These are phyloP conservation scores for Colletotrichum incanum DNA, from an alignment of 2,329 filamentous ascomycete genomes.

Conservation along the genomic window DNA sequence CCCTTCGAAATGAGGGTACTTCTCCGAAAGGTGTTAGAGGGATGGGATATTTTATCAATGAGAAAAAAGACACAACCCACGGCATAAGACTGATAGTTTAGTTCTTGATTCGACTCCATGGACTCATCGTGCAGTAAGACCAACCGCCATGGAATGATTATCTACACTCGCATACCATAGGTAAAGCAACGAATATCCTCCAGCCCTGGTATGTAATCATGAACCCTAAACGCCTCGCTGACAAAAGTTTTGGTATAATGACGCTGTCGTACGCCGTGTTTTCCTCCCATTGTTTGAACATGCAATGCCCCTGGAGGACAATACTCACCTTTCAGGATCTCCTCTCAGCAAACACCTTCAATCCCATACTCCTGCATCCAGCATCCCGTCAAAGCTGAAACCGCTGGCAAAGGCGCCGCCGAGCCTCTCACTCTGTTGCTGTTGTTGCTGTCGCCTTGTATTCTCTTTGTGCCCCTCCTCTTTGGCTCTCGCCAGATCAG, in stretches of 20 bases:
- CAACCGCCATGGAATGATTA: neutral
- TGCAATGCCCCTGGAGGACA: neutral
- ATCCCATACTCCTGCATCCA: constrained; percentile 35
- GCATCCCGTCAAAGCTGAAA: constrained; percentile 1
- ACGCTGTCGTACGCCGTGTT: neutral
- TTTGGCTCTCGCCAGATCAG: constrained; percentile 45
- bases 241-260: neutral
- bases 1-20: too few species aligned
- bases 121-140: neutral
- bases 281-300: neutral
- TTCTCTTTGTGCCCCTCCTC: constrained; percentile 21
- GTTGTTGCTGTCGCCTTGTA: constrained; percentile 1
- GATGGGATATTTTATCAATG: too few species aligned
- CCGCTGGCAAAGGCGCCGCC: neutral
- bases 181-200: neutral
- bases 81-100: neutral
- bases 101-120: neutral
- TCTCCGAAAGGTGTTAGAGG: too few species aligned
- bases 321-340: neutral
- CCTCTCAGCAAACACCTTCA: neutral
- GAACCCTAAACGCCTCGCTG: constrained; percentile 20
- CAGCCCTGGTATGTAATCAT: neutral
- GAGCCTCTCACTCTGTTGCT: neutral
- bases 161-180: neutral
- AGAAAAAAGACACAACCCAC: too few species aligned